Evolutionary conservation across 176 grass and related monocot species (phyloP).

Genomic region (Hyparrhenia diplandra): DNA sequence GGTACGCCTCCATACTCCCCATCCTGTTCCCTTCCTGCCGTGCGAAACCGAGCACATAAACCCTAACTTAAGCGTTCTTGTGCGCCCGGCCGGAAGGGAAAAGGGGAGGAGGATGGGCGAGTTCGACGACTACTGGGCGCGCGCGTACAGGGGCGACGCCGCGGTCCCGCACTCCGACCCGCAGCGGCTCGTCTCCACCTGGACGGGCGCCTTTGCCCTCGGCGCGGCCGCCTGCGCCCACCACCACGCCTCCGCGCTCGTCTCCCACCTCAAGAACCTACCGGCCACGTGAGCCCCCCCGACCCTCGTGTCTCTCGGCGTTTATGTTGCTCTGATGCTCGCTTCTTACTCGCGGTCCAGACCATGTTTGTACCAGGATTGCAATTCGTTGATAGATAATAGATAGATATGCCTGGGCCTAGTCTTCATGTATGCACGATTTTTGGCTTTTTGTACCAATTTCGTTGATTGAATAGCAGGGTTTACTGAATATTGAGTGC

Average conservation of each 20-base stretch:
- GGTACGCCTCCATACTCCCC: neutral
- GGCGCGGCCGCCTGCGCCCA: conserved; percentile 70
- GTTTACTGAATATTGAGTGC: neutral
- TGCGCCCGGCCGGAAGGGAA: neutral
- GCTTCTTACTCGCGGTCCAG: neutral
- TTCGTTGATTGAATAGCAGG: neutral
- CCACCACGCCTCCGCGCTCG: conserved; percentile 54
- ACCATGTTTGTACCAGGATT: neutral
- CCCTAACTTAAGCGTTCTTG: neutral
- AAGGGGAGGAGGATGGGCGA: conserved; percentile 29
- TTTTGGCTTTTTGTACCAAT: neutral
- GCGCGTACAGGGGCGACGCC: conserved; percentile 72
- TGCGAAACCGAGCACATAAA: neutral
- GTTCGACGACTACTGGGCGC: conserved; percentile 75
- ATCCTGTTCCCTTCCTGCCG: neutral
- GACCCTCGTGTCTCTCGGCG: neutral
- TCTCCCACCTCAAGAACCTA: conserved; percentile 36
- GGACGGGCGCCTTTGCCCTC: conserved; percentile 65
- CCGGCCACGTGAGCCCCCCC: conserved; percentile 7
- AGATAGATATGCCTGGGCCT: neutral
- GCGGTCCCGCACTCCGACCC: conserved; percentile 86
- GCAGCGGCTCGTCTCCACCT: conserved; percentile 53
- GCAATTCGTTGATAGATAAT: neutral
- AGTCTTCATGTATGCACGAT: neutral
- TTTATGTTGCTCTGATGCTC: neutral